Percentiles rank a stretch among this genome's conserved stretches.
phyloP scores from a whole-genome alignment of 257 asterid genomes.

The Solanum virginianum region DNA sequence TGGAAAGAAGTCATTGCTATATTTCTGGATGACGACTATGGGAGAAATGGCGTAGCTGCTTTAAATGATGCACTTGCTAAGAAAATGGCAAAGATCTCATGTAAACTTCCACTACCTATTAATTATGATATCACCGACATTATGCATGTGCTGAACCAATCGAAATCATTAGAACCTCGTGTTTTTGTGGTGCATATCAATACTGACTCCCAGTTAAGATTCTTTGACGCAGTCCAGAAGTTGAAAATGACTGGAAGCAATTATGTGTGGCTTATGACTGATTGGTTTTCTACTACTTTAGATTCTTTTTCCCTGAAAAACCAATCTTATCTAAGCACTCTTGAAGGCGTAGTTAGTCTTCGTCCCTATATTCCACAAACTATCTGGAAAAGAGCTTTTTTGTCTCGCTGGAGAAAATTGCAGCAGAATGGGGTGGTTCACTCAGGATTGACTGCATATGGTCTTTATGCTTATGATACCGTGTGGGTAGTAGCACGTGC shows the following conservation, averaged over 20 bases:
- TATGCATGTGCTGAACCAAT: constrained; percentile 49
- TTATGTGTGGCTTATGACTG: constrained; percentile 74
- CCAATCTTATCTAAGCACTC: neutral
- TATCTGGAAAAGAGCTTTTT: neutral
- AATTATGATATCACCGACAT: constrained; percentile 22
- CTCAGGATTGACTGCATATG: constrained; percentile 10
- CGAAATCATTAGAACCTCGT: constrained; percentile 50
- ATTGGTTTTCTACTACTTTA: constrained; percentile 65
- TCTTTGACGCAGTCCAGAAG: constrained; percentile 38
- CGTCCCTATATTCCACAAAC: constrained; percentile 18
- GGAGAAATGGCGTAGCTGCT: constrained; percentile 65
- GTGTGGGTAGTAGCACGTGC: constrained; percentile 23
- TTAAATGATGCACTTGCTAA: constrained; percentile 57
- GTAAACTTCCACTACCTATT: constrained; percentile 45
- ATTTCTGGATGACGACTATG: constrained; percentile 65
- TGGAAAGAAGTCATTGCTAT: constrained; percentile 72
- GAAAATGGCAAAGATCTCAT: constrained; percentile 39
- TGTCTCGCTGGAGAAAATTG: constrained; percentile 15
- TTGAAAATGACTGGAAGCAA: constrained; percentile 67
- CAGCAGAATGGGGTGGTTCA: neutral
- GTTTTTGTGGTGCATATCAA: constrained; percentile 57
- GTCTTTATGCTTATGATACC: constrained; percentile 25
- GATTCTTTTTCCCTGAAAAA: constrained; percentile 34
- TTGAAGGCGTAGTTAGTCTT: constrained; percentile 18
- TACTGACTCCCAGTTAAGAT: constrained; percentile 26